phyloP scores from a whole-genome alignment of 306 rosid species.

The Vachellia pachyceras region DNA sequence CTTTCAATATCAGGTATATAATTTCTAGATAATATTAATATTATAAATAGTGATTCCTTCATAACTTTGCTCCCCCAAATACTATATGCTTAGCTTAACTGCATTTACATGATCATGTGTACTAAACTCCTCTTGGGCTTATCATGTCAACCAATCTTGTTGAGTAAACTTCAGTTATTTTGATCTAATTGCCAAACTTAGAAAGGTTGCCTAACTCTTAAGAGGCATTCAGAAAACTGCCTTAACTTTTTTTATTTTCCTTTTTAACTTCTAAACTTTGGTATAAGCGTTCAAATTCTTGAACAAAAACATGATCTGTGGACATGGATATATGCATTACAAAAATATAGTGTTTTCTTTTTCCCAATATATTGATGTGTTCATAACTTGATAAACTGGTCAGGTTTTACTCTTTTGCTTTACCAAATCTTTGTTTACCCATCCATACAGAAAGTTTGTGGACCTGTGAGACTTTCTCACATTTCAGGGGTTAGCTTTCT shows the following conservation, averaged over 20 bases:
- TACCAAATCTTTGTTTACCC: constrained; percentile 67
- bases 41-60: not conserved
- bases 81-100: not conserved
- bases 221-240: no score
- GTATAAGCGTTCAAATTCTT: not conserved
- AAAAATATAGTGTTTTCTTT: not conserved
- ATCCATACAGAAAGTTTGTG: constrained; percentile 52
- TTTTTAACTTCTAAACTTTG: no score
- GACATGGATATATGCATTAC: not conserved
- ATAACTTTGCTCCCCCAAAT: not conserved
- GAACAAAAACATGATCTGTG: not conserved
- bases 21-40: no score
- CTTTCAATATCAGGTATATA: not conserved
- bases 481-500: constrained; percentile 60
- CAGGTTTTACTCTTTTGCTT: constrained; percentile 66
- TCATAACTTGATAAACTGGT: constrained; percentile 1
- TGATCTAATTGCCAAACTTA: not conserved
- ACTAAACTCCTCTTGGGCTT: not conserved
- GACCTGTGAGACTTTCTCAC: constrained; percentile 57
- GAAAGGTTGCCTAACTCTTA: not conserved
- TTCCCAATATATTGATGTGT: not conserved
- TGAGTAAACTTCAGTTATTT: not conserved
- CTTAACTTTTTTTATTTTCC: no score
- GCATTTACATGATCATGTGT: not conserved
- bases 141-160: no score